Evolutionary conservation across 306 rosid genomes (phyloP).

Genomic region (Fragaria iinumae): DNA sequence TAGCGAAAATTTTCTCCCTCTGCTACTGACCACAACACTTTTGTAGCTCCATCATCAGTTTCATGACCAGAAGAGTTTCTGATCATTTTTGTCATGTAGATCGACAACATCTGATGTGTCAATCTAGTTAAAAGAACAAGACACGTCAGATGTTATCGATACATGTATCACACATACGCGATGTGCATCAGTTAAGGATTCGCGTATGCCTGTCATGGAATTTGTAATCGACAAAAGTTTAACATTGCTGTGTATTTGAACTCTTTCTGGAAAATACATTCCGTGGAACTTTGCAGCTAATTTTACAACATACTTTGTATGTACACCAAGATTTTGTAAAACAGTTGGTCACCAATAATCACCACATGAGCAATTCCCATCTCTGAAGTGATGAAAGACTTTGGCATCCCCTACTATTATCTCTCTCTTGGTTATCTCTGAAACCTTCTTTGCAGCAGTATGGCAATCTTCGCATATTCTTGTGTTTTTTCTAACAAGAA

Average conservation of each 20-base stretch:
- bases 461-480: conserved; percentile 62
- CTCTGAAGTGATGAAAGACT: conserved; percentile 55
- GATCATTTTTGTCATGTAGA: background rate
- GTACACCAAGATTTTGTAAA: background rate
- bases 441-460: conserved; percentile 41
- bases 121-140: background rate
- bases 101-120: background rate
- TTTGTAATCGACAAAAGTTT: background rate
- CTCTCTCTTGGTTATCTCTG: conserved; percentile 38
- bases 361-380: conserved; percentile 53
- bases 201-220: background rate
- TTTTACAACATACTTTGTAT: background rate
- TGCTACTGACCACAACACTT: background rate
- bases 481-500: conserved; percentile 50
- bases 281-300: background rate
- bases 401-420: conserved; percentile 56
- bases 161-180: background rate
- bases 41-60: background rate
- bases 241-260: background rate
- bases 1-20: no score
- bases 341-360: conserved; percentile 47
- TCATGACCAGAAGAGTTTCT: background rate
- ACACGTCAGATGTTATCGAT: background rate
- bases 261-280: background rate
- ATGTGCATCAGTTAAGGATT: background rate